These are phyloP conservation scores for Malassezia furfur DNA, from an alignment of 1,284 basidiomycete species.

Conservation along the genomic window DNA sequence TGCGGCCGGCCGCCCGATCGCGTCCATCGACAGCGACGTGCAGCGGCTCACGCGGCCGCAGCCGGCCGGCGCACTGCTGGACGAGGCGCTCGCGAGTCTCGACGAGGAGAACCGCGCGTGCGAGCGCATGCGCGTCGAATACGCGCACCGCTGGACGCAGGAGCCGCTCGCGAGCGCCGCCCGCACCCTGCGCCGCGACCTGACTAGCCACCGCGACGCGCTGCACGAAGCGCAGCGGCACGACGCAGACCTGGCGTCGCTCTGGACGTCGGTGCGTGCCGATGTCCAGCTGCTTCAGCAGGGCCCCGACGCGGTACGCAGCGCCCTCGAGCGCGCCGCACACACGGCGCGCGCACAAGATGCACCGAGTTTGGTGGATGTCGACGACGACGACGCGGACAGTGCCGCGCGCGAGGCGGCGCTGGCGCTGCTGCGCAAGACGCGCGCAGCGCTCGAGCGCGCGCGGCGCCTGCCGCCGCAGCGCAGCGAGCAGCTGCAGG, in stretches of 20 bases:
- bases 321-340: conserved; percentile 53
- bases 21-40: conserved; percentile 22
- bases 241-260: conserved; percentile 63
- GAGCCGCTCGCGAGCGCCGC: conserved; percentile 57
- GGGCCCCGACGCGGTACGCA: conserved; percentile 57
- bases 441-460: not conserved
- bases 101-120: conserved; percentile 49
- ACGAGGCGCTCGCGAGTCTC: conserved; percentile 23
- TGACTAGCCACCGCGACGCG: conserved; percentile 67
- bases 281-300: conserved; percentile 62
- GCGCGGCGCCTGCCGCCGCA: conserved; percentile 53
- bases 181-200: conserved; percentile 62
- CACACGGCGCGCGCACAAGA: not conserved
- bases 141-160: conserved; percentile 80
- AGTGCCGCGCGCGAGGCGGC: not conserved
- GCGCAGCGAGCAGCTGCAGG: conserved; percentile 73
- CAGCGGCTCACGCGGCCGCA: conserved; percentile 15
- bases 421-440: not conserved
- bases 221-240: conserved; percentile 68
- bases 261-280: conserved; percentile 65
- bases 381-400: not conserved
- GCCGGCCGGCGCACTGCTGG: conserved; percentile 14
- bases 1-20: not conserved
- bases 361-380: conserved; percentile 16
- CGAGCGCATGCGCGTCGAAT: conserved; percentile 57